Evolutionary conservation across 2,329 filamentous ascomycete genomes (phyloP).

Genomic region (Alternaria alternata): DNA sequence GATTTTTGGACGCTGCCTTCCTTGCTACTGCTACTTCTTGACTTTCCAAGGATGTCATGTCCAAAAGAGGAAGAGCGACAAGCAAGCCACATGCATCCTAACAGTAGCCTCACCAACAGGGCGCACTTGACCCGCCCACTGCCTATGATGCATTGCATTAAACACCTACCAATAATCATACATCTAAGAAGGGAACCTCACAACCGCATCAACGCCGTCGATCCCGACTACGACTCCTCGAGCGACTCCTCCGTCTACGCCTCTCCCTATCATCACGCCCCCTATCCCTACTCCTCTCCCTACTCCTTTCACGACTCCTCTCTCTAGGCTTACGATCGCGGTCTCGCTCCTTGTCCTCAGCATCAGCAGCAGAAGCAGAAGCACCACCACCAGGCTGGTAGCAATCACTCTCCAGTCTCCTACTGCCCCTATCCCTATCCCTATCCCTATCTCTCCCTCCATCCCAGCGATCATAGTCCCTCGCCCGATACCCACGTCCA

Average conservation of each 20-base stretch:
- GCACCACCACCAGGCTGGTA: slow-evolving; percentile 37
- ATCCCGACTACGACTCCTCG: slow-evolving; percentile 29
- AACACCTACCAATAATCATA: slow-evolving; percentile 10
- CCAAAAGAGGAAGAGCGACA: not conserved
- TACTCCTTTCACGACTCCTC: slow-evolving; percentile 23
- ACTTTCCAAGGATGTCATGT: too few relatives aligned
- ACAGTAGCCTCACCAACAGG: not conserved
- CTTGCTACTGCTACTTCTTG: too few relatives aligned
- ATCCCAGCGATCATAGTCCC: slow-evolving; percentile 53
- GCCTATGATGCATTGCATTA: not conserved
- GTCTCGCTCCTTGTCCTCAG: slow-evolving; percentile 28
- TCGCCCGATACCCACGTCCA: slow-evolving; percentile 49
- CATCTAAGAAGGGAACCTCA: not conserved
- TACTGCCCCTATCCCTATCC: slow-evolving; percentile 26
- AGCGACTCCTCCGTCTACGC: slow-evolving; percentile 26
- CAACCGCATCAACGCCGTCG: slow-evolving; percentile 11
- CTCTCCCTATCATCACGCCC: slow-evolving; percentile 25
- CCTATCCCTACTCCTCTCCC: slow-evolving; percentile 18
- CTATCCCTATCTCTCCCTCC: slow-evolving; percentile 31
- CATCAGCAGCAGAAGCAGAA: slow-evolving; percentile 5
- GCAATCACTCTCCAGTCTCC: slow-evolving; percentile 42
- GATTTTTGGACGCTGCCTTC: too few relatives aligned
- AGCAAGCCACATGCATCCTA: too few relatives aligned
- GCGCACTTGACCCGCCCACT: too few relatives aligned
- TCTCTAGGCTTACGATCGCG: slow-evolving; percentile 39